Conservation (phyloP, 805 yeast genomes). For the Saccharomycopsis microspora region DNA sequence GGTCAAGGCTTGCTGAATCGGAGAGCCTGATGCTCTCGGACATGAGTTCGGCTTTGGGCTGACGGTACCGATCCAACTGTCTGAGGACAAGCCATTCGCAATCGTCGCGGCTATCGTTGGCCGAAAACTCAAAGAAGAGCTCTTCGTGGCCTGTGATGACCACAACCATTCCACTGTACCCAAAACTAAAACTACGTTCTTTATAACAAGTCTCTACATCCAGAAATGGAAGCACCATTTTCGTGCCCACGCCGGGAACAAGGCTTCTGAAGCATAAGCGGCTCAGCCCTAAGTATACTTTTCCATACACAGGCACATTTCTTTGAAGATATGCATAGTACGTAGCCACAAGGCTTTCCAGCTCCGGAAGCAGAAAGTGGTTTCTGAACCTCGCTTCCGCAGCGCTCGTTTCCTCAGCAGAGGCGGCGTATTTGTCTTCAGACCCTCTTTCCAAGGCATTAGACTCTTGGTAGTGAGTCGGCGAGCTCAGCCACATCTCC, state of each 20-base stretch:
- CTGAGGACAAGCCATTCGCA: conserved; percentile 44
- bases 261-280: conserved; percentile 74
- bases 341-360: conserved; percentile 46
- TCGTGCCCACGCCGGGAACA: conserved; percentile 65
- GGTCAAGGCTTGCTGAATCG: conserved; percentile 23
- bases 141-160: conserved; percentile 69
- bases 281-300: conserved; percentile 57
- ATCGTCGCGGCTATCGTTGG: conserved; percentile 56
- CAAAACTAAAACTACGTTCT: conserved; percentile 58
- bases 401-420: conserved; percentile 29
- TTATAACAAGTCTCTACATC: conserved; percentile 62
- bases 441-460: conserved; percentile 27
- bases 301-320: conserved; percentile 74
- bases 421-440: conserved; percentile 38
- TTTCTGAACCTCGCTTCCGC: conserved; percentile 49
- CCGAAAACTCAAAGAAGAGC: conserved; percentile 65
- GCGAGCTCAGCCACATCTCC: conserved; percentile 48
- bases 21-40: conserved; percentile 24
- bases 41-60: conserved; percentile 4
- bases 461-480: conserved; percentile 46
- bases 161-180: conserved; percentile 59
- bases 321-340: conserved; percentile 62
- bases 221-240: conserved; percentile 68
- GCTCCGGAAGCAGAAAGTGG: conserved; percentile 51
- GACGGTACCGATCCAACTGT: conserved; percentile 33